Evolutionary conservation across 2,329 filamentous ascomycete species (phyloP).

Genomic region (Xylariaceae sp.): DNA sequence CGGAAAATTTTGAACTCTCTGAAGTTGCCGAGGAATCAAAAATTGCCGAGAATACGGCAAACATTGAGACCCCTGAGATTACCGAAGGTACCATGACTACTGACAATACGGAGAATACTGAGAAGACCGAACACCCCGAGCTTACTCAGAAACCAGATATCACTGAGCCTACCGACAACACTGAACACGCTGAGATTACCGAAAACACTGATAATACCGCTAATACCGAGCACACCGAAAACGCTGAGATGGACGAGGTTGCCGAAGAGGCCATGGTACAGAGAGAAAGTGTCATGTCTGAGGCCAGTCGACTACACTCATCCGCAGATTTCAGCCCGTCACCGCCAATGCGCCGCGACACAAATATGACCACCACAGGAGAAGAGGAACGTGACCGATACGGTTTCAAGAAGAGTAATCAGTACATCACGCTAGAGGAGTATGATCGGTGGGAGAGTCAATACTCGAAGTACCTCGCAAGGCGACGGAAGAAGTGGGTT

Average conservation of each 20-base stretch:
- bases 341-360: constrained; percentile 26
- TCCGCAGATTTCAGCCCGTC: constrained; percentile 12
- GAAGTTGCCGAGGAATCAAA: background rate
- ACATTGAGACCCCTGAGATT: background rate
- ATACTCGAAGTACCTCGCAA: constrained; percentile 70
- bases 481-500: constrained; percentile 77
- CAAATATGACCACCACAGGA: constrained; percentile 38
- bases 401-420: constrained; percentile 83
- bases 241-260: background rate
- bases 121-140: background rate
- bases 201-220: background rate
- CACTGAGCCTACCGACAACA: background rate
- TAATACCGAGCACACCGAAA: background rate
- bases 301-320: background rate
- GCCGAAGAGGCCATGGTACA: background rate
- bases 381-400: constrained; percentile 69
- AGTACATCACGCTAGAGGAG: constrained; percentile 68
- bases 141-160: background rate
- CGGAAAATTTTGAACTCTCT: background rate
- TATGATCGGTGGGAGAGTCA: constrained; percentile 76
- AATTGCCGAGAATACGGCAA: background rate
- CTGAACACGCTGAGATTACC: background rate
- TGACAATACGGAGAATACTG: background rate
- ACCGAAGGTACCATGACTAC: background rate
- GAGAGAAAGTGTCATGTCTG: background rate